Evolutionary conservation across 306 rosid genomes (phyloP), one percentile per base, ranked within the genome.

Genomic region (Coriaria nepalensis): DNA sequence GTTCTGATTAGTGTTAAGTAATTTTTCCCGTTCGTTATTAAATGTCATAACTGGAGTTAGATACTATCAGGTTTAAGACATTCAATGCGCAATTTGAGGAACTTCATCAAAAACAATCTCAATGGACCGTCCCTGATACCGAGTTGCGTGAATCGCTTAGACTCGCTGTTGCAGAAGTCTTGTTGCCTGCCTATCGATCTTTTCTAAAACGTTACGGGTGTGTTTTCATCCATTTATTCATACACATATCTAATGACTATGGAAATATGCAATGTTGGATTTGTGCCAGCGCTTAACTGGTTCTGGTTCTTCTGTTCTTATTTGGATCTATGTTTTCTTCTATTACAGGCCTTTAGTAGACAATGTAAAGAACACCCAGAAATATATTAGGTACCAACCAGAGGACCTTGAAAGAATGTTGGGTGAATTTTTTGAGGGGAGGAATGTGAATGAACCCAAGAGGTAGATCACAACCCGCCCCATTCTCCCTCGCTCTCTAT

Each of bases 341-440:
- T 66, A 37, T 52, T 34, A 37, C 69, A 90, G 95, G 71, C 81
- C 92, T 44, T 51, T 85, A 6, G 92, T 90, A 52, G 98, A 90
- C 73, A 83, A 38, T 49, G 98, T 87, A 40, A 90, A 82, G 83
- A 79, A 57, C 60, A 87, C 94, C 45, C 95, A 79, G 57, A 90
- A 85, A 78, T 85, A 79, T 70, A 74, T 79, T 47, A 75, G 79
- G 59, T 90, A 77, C 68, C 60, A 73, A 0, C 79, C 95, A 0
- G 98, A 90, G 68, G 98, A 90, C 77, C 85, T 85, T 6, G 98
- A 90, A 43, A 64, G 92, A 11, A 90, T 90, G 95, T 46, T 90
- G 64, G 93, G 95, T 6, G 98, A 90, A 45, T 90, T 90, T 76
- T 90, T 85, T 4, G 98, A 90, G 70, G 98, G 98, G 37, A 90